These are phyloP conservation scores for Trypanosomatidae sp. DNA, from an alignment of 208 protist species.

Conservation along the genomic window DNA sequence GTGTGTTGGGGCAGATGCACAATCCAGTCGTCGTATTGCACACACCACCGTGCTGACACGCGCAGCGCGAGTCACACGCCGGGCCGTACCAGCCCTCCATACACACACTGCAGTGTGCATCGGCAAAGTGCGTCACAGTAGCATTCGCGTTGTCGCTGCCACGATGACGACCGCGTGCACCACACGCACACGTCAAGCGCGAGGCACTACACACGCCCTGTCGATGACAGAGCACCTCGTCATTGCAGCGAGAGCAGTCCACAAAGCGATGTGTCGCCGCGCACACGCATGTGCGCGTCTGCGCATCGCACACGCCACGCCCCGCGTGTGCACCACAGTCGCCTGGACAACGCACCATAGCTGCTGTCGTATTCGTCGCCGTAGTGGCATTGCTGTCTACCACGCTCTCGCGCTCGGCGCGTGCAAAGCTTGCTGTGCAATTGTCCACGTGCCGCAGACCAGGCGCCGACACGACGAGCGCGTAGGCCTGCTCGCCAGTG, in stretches of 20 bases:
- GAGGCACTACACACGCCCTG: conserved; percentile 26
- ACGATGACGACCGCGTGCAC: too few species aligned
- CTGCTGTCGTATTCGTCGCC: background rate
- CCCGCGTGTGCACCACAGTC: conserved; percentile 24
- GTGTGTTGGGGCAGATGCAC: conserved; percentile 6
- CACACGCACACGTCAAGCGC: conserved; percentile 35
- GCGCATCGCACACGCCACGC: conserved; percentile 23
- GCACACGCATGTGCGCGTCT: conserved; percentile 37
- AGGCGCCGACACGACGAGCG: conserved; percentile 46
- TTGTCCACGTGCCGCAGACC: conserved; percentile 11
- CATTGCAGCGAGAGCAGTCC: conserved; percentile 63
- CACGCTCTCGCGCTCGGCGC: background rate
- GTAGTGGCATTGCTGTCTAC: background rate
- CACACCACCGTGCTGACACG: conserved; percentile 29
- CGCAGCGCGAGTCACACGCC: conserved; percentile 45
- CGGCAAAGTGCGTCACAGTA: conserved; percentile 36
- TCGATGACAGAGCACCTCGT: conserved; percentile 33
- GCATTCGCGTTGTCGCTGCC: too few species aligned
- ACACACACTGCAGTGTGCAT: conserved; percentile 25
- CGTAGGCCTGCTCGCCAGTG: conserved; percentile 21
- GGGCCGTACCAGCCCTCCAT: conserved; percentile 56
- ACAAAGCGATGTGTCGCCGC: conserved; percentile 15
- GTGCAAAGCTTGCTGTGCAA: conserved; percentile 5
- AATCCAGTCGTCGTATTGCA: conserved; percentile 31
- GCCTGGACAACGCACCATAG: conserved; percentile 10